Conservation (phyloP, 495 filamentous ascomycete species). For the Neurospora pannonica region DNA sequence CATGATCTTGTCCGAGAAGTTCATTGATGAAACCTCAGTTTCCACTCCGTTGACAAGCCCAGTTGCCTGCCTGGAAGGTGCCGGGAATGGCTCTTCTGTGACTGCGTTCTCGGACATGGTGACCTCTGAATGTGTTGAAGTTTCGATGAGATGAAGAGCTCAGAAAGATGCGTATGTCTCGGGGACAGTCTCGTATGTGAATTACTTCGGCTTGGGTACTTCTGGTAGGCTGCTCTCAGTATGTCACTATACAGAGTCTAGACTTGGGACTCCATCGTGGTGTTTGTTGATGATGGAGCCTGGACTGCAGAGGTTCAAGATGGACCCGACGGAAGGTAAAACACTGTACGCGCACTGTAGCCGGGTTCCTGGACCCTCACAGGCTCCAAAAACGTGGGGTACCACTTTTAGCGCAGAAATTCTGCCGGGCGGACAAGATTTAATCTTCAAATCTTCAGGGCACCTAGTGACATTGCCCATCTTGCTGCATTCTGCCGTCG, state of each 20-base stretch:
- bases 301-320: neutral
- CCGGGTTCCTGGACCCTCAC: neutral
- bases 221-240: neutral
- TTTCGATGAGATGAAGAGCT: neutral
- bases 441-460: slow-evolving; percentile 7
- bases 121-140: neutral
- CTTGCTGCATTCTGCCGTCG: neutral
- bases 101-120: slow-evolving; percentile 14
- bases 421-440: slow-evolving; percentile 43
- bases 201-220: neutral
- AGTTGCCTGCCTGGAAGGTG: slow-evolving; percentile 54
- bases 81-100: slow-evolving; percentile 58
- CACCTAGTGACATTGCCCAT: neutral
- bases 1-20: slow-evolving; percentile 87
- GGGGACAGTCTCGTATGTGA: neutral
- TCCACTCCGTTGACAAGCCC: slow-evolving; percentile 54
- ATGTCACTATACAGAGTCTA: neutral
- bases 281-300: neutral
- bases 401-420: slow-evolving; percentile 17
- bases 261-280: neutral
- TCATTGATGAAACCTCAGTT: slow-evolving; percentile 62
- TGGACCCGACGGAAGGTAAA: no score
- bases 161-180: neutral
- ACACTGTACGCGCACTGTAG: neutral
- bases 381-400: neutral